Evolutionary conservation across 495 filamentous ascomycete species (phyloP), one percentile per base, ranked within the genome.

Genomic region (Glarea lozoyensis): DNA sequence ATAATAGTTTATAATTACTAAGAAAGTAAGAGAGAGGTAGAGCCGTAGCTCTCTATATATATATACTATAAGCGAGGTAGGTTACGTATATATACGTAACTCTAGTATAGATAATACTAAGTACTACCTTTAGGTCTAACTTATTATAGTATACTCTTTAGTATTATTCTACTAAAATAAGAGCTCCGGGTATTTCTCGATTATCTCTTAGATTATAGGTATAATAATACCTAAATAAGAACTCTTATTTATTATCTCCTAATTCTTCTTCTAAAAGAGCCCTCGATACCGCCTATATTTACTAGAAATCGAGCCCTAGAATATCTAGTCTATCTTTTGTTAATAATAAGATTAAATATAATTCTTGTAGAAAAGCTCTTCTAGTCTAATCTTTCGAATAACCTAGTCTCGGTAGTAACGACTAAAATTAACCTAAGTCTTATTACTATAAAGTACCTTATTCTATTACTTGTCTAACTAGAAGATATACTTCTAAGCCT

Each of bases 221-320:
- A 62, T 29, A 31, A 46, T 60, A 41, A 50, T 40, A 19, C 27
- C 29, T 13, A 18, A 21, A 42, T 60, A 60, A 4, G 31, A 40
- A 11, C 52, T 15, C 2, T 21, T 37, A 15, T 37, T 52, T 3
- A 63, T 61, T 15, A 21, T 40, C 3, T 52, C 58, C 58, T 48
- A 61, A 25, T 59, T 52, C 40, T 63, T 63, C 29, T 60, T 52
- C 52, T 44, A 63, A 30, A 63, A 58, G 13, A 63, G 34, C 0
- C 50, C 48, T 56, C 46, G 52, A 1, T 50, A 49, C 43, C 58
- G 46, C 31, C 10, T 35, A 12, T 29, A 22, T 18, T 43, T 40
- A 15, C n/a, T n/a, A n/a, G 22, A 24, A 34, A 60, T 53, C 27
- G 42, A 52, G 22, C 40, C 57, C 49, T 29, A 58, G 49, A 60